Conservation (phyloP, 208 protist genomes). For the Wallacemonas sp. region DNA sequence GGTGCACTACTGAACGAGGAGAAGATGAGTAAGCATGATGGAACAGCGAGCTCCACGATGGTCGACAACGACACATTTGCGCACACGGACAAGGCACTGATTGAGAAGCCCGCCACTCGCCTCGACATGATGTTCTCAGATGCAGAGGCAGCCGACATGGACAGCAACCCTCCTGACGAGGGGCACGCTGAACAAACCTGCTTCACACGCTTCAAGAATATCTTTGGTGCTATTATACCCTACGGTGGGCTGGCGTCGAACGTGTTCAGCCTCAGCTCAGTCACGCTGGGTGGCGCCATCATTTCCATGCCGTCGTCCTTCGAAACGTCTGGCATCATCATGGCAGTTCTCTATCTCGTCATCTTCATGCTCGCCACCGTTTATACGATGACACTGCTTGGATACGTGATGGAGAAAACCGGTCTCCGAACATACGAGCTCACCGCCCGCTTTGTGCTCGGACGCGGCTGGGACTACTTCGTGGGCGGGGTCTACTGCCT, state of each 20-base stretch:
- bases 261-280: slow-evolving; percentile 57
- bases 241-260: slow-evolving; percentile 53
- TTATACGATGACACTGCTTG: slow-evolving; percentile 61
- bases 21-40: too few relatives aligned
- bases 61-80: too few relatives aligned
- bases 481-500: slow-evolving; percentile 60
- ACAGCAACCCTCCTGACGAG: background rate
- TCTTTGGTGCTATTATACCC: slow-evolving; percentile 11
- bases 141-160: background rate
- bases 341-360: slow-evolving; percentile 64
- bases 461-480: slow-evolving; percentile 59
- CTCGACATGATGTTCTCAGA: too few relatives aligned
- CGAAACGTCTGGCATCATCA: slow-evolving; percentile 47
- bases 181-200: background rate
- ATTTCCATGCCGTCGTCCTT: slow-evolving; percentile 63
- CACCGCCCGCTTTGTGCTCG: slow-evolving; percentile 45
- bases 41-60: too few relatives aligned
- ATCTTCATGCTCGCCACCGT: slow-evolving; percentile 52
- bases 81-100: too few relatives aligned
- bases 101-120: too few relatives aligned
- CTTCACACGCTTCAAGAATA: background rate
- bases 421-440: slow-evolving; percentile 55
- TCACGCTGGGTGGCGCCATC: slow-evolving; percentile 65
- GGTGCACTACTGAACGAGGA: too few relatives aligned
- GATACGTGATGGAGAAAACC: slow-evolving; percentile 50